Conservation (phyloP, 1,139 yeast species). For the Pichia sp. region DNA sequence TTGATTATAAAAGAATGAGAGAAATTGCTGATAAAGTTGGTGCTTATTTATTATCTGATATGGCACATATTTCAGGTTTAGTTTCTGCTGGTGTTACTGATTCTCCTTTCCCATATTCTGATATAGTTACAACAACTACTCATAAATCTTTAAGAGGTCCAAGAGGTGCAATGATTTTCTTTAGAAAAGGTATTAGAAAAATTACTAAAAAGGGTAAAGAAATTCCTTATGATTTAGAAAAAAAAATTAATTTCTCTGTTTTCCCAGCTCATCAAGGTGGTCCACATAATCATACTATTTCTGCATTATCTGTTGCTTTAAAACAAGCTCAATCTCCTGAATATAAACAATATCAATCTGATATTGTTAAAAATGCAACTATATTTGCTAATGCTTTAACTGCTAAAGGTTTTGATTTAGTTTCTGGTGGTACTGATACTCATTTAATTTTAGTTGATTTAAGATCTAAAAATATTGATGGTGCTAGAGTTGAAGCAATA, state of each 20-base stretch:
- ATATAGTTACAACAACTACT: slow-evolving; percentile 93
- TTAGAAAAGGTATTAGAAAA: slow-evolving; percentile 84
- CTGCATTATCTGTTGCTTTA: slow-evolving; percentile 90
- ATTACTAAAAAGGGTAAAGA: slow-evolving; percentile 86
- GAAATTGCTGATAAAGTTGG: slow-evolving; percentile 89
- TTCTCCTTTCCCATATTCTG: slow-evolving; percentile 91
- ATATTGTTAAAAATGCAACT: slow-evolving; percentile 75
- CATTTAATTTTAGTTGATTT: slow-evolving; percentile 84
- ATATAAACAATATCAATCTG: slow-evolving; percentile 76
- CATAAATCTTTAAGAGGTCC: slow-evolving; percentile 98
- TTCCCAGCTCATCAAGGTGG: slow-evolving; percentile 99
- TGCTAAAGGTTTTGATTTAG: slow-evolving; percentile 66
- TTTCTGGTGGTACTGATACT: slow-evolving; percentile 90
- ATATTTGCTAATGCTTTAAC: slow-evolving; percentile 66
- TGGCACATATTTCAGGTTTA: slow-evolving; percentile 96
- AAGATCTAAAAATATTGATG: slow-evolving; percentile 81
- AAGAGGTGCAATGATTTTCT: slow-evolving; percentile 98
- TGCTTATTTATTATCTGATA: slow-evolving; percentile 84
- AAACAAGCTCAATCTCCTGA: slow-evolving; percentile 86
- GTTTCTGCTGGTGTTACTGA: slow-evolving; percentile 90
- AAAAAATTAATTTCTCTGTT: slow-evolving; percentile 87
- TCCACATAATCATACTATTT: slow-evolving; percentile 95
- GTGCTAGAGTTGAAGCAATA: slow-evolving; percentile 91
- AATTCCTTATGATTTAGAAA: slow-evolving; percentile 77
- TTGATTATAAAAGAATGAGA: slow-evolving; percentile 85